Base-by-base conservation (phyloP, 176 grass and related monocot species). In the Juncus effusus region DNA sequence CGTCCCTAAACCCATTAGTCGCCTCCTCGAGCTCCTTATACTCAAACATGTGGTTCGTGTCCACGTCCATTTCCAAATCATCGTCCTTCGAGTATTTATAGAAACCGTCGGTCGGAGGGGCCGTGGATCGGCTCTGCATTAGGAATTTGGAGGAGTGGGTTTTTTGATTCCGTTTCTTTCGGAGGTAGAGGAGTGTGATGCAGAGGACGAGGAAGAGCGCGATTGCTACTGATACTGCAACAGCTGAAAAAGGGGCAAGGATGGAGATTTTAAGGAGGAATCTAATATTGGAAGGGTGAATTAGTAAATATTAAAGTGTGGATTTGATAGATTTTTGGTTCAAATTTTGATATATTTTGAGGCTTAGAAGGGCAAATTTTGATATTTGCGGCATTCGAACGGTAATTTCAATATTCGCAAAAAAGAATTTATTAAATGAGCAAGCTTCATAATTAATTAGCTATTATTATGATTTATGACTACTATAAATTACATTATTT, bases 11-110 rank as follows among this genome's bases (percentile, higher is more conserved):
- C 41, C 70, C 28, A 3, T 89, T 70, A 19, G 93, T 96, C 2
- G 93, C 87, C 77, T 86, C 63, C 77, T 83, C 77, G 16, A 96
- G 93, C 64, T 96, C 93, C 45, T 88, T 69, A 51, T 96, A 91
- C 65, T 65, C 47, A 76, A 96, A 96, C 74, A 88, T 58, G 36
- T 77, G 85, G 0, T 79, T 88, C 3, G 59, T 52, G 65, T 42
- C 62, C 74, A 83, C 66, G 64, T 74, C 81, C 67, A 77, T 61
- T 61, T 74, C 81, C 67, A 77, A 58, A 71, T 89, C 81, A 42
- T 65, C 40, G 50, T 53, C 78, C 41, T 52, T 74, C 13, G 77
- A 87, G 38, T 38, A 61, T 0, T 78, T 35, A 83, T 6, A 78
- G 77, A 38, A 66, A 69, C n/a, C 13, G 59, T 3, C 81, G 79